phyloP scores from a whole-genome alignment of 768 basidiomycete species.

The Daedaleopsis sinensis region DNA sequence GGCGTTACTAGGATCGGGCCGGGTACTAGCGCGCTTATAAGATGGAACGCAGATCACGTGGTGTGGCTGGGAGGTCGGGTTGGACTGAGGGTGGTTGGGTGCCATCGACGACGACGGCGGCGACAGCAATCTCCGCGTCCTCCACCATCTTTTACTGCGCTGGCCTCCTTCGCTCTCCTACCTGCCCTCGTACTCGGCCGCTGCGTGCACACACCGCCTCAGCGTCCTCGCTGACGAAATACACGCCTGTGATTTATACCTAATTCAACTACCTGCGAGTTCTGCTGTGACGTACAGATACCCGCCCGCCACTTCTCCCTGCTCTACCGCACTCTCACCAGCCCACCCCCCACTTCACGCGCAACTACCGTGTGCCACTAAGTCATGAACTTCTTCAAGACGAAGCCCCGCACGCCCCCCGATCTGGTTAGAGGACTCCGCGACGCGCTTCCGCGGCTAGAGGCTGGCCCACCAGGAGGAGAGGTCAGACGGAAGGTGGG shows the following conservation, averaged over 20 bases:
- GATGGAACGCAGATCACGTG: neutral
- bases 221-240: slow-evolving; percentile 5
- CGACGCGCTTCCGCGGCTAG: slow-evolving; percentile 79
- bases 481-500: slow-evolving; percentile 83
- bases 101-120: slow-evolving; percentile 15
- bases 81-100: neutral
- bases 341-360: neutral
- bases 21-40: neutral
- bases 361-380: neutral
- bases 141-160: neutral
- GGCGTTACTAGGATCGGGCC: neutral
- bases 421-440: slow-evolving; percentile 83
- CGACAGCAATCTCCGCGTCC: slow-evolving; percentile 4
- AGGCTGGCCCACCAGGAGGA: slow-evolving; percentile 69
- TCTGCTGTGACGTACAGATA: slow-evolving; percentile 23
- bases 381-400: slow-evolving; percentile 94
- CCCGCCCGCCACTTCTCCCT: slow-evolving; percentile 7
- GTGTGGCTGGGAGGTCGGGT: neutral
- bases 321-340: neutral
- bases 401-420: slow-evolving; percentile 83
- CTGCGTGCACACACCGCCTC: slow-evolving; percentile 3
- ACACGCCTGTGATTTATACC: slow-evolving; percentile 13
- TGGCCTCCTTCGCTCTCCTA: neutral
- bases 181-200: neutral
- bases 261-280: slow-evolving; percentile 24